A percentile compares a stretch with the other conserved stretches of the same genome.
These are phyloP conservation scores for Middelhovenomyces tepae DNA, from an alignment of 805 yeast genomes.

Conservation along the genomic window DNA sequence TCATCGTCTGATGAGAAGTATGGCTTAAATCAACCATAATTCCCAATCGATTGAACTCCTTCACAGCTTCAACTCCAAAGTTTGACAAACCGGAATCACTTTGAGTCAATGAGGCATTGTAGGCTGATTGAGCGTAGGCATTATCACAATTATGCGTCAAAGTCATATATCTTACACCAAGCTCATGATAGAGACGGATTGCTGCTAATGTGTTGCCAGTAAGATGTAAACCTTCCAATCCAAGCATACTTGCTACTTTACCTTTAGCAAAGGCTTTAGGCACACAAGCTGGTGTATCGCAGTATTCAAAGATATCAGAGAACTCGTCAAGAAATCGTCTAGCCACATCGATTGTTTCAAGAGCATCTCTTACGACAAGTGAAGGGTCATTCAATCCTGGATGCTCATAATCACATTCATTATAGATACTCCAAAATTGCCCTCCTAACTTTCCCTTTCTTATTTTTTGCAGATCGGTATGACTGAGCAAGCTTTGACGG, in stretches of 20 bases:
- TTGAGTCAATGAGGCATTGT: conserved; percentile 37
- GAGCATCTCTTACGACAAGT: conserved; percentile 41
- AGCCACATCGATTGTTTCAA: conserved; percentile 46
- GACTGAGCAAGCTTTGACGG: conserved; percentile 32
- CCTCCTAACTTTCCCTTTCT: conserved; percentile 38
- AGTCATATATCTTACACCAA: conserved; percentile 48
- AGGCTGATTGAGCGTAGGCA: conserved; percentile 50
- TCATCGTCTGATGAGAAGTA: conserved; percentile 41
- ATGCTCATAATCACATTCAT: conserved; percentile 29
- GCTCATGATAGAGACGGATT: conserved; percentile 38
- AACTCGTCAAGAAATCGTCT: conserved; percentile 37
- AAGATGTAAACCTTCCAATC: conserved; percentile 49
- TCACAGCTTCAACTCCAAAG: conserved; percentile 34
- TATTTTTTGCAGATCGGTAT: conserved; percentile 38
- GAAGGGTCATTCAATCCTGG: conserved; percentile 37
- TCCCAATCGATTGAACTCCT: conserved; percentile 45
- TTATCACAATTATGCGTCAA: conserved; percentile 49
- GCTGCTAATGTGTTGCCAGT: conserved; percentile 42
- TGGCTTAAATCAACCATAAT: conserved; percentile 46
- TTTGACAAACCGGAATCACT: conserved; percentile 37
- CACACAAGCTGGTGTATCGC: conserved; percentile 35
- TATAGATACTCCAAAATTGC: conserved; percentile 44
- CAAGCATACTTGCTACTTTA: conserved; percentile 40
- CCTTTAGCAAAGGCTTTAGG: conserved; percentile 25
- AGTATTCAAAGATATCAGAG: conserved; percentile 33